Evolutionary conservation across 768 basidiomycete genomes (phyloP).

Genomic region (Collybia sordida): DNA sequence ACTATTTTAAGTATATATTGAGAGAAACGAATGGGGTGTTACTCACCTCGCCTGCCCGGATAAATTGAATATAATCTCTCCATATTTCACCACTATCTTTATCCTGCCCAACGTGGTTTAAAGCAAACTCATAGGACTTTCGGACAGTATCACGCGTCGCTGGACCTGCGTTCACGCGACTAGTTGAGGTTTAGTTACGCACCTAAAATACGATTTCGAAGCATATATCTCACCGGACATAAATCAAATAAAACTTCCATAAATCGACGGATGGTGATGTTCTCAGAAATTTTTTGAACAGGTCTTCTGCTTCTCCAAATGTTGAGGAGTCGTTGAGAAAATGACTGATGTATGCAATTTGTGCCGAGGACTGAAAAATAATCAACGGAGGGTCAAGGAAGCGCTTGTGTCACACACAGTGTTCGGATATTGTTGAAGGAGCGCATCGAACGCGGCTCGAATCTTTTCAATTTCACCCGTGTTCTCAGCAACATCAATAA

Average conservation of each 20-base stretch:
- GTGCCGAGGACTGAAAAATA: constrained; percentile 66
- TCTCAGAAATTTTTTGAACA: constrained; percentile 88
- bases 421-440: constrained; percentile 87
- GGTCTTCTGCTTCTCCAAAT: constrained; percentile 75
- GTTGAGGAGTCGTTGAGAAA: constrained; percentile 62
- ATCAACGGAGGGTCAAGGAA: constrained; percentile 10
- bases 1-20: constrained; percentile 16
- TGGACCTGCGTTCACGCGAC: constrained; percentile 67
- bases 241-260: constrained; percentile 92
- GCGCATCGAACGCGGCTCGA: constrained; percentile 76
- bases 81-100: constrained; percentile 92
- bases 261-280: constrained; percentile 86
- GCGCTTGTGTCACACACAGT: constrained; percentile 61
- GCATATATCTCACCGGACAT: constrained; percentile 70
- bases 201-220: constrained; percentile 3
- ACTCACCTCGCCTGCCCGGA: constrained; percentile 76
- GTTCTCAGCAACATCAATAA: constrained; percentile 76
- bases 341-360: constrained; percentile 82
- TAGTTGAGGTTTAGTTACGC: constrained; percentile 19
- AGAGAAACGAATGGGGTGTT: not conserved
- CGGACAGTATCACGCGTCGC: constrained; percentile 74
- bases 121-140: constrained; percentile 91
- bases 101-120: constrained; percentile 87
- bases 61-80: constrained; percentile 90
- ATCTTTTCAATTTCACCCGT: constrained; percentile 79